Conservation (phyloP, 352 stramenopile species). For the Phytopythium boreale region DNA sequence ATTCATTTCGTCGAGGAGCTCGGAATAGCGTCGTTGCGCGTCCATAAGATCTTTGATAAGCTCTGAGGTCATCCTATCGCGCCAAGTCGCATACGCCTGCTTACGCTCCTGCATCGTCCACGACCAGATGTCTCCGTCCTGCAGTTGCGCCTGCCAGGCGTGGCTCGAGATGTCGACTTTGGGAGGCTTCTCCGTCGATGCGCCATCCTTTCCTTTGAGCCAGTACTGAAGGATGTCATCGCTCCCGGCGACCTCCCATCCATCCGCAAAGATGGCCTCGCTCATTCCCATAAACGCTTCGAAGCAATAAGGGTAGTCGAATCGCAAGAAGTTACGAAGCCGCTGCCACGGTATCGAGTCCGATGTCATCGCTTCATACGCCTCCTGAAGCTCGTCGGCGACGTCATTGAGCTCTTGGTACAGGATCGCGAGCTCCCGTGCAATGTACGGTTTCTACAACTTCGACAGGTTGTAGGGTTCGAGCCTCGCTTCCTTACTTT, state of each 20-base stretch:
- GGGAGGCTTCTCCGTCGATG: neutral
- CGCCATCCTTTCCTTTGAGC: constrained; percentile 25
- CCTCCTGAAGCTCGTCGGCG: constrained; percentile 15
- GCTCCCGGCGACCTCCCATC: constrained; percentile 31
- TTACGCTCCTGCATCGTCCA: constrained; percentile 26
- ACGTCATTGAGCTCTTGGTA: constrained; percentile 33
- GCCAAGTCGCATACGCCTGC: constrained; percentile 21
- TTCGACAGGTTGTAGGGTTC: constrained; percentile 38
- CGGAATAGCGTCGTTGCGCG: constrained; percentile 27
- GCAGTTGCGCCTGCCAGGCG: constrained; percentile 2
- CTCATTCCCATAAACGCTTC: constrained; percentile 26
- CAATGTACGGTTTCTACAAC: constrained; percentile 16
- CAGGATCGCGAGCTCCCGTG: constrained; percentile 25
- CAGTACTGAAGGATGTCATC: constrained; percentile 38
- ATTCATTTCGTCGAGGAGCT: constrained; percentile 26
- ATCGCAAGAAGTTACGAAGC: constrained; percentile 31
- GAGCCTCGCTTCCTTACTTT: constrained; percentile 56
- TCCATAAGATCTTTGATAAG: constrained; percentile 20
- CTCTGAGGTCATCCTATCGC: constrained; percentile 9
- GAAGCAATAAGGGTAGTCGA: constrained; percentile 22
- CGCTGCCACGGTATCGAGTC: constrained; percentile 22
- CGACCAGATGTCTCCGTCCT: constrained; percentile 22
- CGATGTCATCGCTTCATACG: constrained; percentile 10
- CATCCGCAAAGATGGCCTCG: constrained; percentile 18
- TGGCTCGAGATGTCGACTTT: constrained; percentile 4